Evolutionary conservation across 2,329 filamentous ascomycete species (phyloP).

Genomic region (Stachybotrys echinatus): DNA sequence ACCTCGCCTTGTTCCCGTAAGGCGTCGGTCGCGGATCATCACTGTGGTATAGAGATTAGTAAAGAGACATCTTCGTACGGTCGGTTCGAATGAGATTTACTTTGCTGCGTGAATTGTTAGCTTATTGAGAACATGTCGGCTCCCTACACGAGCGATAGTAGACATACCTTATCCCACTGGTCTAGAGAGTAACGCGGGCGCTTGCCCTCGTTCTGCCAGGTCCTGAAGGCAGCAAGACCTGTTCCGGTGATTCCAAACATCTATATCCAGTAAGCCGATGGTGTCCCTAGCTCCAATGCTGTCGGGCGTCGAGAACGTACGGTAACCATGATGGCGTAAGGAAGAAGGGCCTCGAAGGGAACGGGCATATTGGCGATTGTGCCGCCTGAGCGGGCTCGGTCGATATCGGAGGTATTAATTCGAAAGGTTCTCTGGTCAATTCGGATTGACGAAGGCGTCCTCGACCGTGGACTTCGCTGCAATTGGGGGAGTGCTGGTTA

Average conservation of each 20-base stretch:
- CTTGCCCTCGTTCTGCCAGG: slow-evolving; percentile 56
- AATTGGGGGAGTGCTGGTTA: no score
- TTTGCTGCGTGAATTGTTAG: slow-evolving; percentile 44
- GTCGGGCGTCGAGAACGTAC: slow-evolving; percentile 33
- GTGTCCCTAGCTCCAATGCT: neutral
- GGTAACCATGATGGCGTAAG: slow-evolving; percentile 58
- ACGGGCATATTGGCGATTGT: slow-evolving; percentile 45
- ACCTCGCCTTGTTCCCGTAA: slow-evolving; percentile 54
- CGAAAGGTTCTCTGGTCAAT: neutral
- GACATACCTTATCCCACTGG: slow-evolving; percentile 56
- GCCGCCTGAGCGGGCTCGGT: slow-evolving; percentile 25
- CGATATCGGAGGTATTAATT: neutral
- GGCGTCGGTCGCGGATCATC: slow-evolving; percentile 60
- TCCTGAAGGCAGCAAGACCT: slow-evolving; percentile 51
- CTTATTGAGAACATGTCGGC: slow-evolving; percentile 1
- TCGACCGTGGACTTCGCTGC: no score
- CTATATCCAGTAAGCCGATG: slow-evolving; percentile 25
- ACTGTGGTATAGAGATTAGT: slow-evolving; percentile 32
- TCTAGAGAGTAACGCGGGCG: slow-evolving; percentile 55
- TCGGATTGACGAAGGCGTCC: no score
- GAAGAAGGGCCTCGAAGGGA: slow-evolving; percentile 59
- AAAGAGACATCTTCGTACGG: neutral
- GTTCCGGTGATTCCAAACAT: slow-evolving; percentile 60
- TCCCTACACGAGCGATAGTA: neutral
- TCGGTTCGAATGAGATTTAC: slow-evolving; percentile 24